A percentile compares a stretch with the other conserved stretches of the same genome.
phyloP scores from a whole-genome alignment of 768 basidiomycete genomes.

The Tricholoma sp. region DNA sequence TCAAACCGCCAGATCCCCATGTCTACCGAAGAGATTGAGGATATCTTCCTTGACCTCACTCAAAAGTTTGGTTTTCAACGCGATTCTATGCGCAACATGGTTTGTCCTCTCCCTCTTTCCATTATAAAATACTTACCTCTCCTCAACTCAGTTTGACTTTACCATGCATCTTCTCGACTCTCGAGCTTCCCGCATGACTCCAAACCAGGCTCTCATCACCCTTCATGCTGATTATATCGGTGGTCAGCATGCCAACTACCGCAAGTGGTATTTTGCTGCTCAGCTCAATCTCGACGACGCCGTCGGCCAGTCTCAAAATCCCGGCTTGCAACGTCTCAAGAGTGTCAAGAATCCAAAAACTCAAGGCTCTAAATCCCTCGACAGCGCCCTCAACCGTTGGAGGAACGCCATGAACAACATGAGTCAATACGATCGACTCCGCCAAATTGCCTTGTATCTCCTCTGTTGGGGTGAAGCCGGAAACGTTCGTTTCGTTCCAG shows the following conservation, averaged over 20 bases:
- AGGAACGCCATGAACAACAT: conserved; percentile 98
- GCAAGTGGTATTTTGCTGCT: conserved; percentile 99
- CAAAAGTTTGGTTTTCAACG: conserved; percentile 99
- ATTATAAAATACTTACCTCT: conserved; percentile 10
- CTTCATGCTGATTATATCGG: conserved; percentile 99
- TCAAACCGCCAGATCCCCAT: conserved; percentile 91
- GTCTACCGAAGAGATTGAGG: conserved; percentile 97
- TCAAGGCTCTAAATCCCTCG: conserved; percentile 69
- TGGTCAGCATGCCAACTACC: conserved; percentile 97
- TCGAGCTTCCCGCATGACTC: conserved; percentile 95
- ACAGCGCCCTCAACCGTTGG: conserved; percentile 93
- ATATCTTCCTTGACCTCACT: conserved; percentile 95
- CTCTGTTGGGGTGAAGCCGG: conserved; percentile 99
- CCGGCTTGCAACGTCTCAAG: conserved; percentile 83
- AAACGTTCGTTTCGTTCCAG: conserved; percentile 95
- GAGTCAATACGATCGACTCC: conserved; percentile 96
- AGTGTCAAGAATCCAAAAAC: conserved; percentile 65
- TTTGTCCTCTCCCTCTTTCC: conserved; percentile 25
- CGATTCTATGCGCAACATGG: conserved; percentile 95
- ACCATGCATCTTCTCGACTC: conserved; percentile 98
- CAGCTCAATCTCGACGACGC: conserved; percentile 99
- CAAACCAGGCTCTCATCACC: conserved; percentile 92
- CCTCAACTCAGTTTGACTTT: conserved; percentile 76
- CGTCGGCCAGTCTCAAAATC: conserved; percentile 91
- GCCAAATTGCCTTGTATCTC: conserved; percentile 93